These are phyloP conservation scores for Arthroderma sp. DNA, from an alignment of 2,329 filamentous ascomycete species.

Conservation along the genomic window DNA sequence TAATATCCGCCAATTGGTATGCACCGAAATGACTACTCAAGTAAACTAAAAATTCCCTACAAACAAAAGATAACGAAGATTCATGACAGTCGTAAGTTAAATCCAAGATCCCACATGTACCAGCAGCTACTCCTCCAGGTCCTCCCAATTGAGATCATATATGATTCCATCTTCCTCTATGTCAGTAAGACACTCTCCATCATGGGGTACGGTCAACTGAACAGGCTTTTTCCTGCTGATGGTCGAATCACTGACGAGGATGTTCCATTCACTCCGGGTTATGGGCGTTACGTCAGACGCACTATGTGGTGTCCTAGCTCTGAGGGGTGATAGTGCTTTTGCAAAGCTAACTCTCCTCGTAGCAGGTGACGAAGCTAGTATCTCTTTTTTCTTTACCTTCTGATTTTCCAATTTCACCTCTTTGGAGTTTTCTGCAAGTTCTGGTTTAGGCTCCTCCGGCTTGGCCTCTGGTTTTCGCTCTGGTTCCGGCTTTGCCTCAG, in stretches of 20 bases:
- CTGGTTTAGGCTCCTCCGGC: constrained; percentile 6
- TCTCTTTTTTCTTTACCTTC: background rate
- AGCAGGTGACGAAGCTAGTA: background rate
- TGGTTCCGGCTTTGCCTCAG: constrained; percentile 13
- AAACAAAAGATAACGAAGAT: background rate
- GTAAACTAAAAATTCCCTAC: background rate
- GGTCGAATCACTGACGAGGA: constrained; percentile 22
- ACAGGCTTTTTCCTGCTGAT: background rate
- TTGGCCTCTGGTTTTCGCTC: constrained; percentile 16
- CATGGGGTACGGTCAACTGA: background rate
- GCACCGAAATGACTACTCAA: no score
- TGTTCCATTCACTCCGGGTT: constrained; percentile 33
- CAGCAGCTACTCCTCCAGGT: background rate
- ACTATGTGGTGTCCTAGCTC: constrained; percentile 31
- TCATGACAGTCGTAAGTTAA: background rate
- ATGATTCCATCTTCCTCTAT: constrained; percentile 1
- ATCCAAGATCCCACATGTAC: background rate
- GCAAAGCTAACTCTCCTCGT: background rate
- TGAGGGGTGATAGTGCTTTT: constrained; percentile 11
- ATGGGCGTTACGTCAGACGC: constrained; percentile 35
- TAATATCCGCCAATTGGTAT: background rate
- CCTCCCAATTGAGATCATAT: constrained; percentile 1
- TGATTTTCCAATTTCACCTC: background rate
- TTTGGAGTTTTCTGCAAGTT: background rate
- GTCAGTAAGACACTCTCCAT: background rate